Base-by-base conservation (phyloP, 1,284 basidiomycete genomes). In the Psilocybe mexicana region DNA sequence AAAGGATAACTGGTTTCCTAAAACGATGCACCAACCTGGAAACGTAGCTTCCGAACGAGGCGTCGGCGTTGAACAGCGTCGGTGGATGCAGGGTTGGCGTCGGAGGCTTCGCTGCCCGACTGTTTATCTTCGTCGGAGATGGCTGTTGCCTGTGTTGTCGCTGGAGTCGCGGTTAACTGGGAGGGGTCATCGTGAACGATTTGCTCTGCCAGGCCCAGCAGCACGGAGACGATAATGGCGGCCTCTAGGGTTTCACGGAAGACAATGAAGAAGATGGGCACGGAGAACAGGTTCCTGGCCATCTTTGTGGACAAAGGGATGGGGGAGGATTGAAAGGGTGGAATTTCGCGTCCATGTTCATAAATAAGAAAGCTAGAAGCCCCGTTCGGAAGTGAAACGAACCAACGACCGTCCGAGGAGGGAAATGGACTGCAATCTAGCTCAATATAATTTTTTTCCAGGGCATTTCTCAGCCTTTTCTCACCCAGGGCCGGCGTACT, bases 241-340 rank as follows among this genome's bases (percentile, higher is more conserved):
- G 92, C 91, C 77, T 96, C 93, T 63, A 96, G 82, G 1, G 91
- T 88, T 80, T 96, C 93, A 63, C 94, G 85, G 66, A 95, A 92
- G 68, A 93, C 84, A 72, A 94, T 93, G 81, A 95, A 92, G 77
- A 92, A 94, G 62, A 93, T 90, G 67, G 90, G 84, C 54, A 91
- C 79, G 59, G 88, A 90, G 74, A 93, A 93, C 59, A 92, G 75
- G 68, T 83, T 80, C 62, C 78, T 76, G 44, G 80, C 76, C 86
- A 88, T 89, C 55, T 63, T 62, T 62, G 47, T 23, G 25, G 38
- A 10, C 33, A 10, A 47, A 45, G 59, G 48, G 35, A 48, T 42
- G 44, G 52, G 56, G 52, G 38, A 46, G 40, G 49, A 52, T 49
- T 48, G 53, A 40, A 60, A 38, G 61, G 51, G 23, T n/a, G 38